Percentiles rank a stretch among this genome's conserved stretches.
Evolutionary conservation across 2,329 filamentous ascomycete species (phyloP).

Genomic region (Rutstroemia sp.): DNA sequence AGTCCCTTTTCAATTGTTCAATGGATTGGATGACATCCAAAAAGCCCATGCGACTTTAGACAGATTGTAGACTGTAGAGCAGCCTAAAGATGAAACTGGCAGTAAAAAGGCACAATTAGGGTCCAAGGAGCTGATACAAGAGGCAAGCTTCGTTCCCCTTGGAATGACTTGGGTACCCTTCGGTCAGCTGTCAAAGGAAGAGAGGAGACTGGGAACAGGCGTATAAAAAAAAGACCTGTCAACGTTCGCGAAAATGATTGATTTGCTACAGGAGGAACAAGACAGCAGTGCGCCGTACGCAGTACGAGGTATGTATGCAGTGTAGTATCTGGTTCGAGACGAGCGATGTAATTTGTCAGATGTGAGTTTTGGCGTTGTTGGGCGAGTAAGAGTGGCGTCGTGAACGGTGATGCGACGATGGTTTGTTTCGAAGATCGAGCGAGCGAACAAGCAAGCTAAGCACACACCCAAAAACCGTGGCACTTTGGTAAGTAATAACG

Average conservation of each 20-base stretch:
- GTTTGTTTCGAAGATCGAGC: not conserved
- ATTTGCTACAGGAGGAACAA: not conserved
- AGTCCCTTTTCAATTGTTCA: not conserved
- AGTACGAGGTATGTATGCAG: no score
- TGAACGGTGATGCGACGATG: not conserved
- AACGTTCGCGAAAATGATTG: not conserved
- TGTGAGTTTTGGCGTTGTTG: no score
- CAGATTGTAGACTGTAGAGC: not conserved
- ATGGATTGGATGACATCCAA: not conserved
- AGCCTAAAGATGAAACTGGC: slow-evolving; percentile 5
- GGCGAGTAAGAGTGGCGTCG: no score
- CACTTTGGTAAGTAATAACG: not conserved
- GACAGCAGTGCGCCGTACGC: not conserved
- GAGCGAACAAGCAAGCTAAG: not conserved
- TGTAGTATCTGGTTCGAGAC: no score
- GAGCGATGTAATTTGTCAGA: no score
- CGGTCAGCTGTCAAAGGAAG: not conserved
- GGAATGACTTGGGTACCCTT: not conserved
- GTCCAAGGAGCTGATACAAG: not conserved
- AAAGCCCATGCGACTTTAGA: not conserved
- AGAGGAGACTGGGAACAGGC: not conserved
- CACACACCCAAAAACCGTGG: not conserved
- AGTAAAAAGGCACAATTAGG: not conserved
- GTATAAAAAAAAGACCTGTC: not conserved
- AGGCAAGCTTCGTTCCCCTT: not conserved